Percentiles rank a stretch among this genome's conserved stretches.
Conservation (phyloP, 202 grass and related monocot species). For the Digitaria exilis region DNA sequence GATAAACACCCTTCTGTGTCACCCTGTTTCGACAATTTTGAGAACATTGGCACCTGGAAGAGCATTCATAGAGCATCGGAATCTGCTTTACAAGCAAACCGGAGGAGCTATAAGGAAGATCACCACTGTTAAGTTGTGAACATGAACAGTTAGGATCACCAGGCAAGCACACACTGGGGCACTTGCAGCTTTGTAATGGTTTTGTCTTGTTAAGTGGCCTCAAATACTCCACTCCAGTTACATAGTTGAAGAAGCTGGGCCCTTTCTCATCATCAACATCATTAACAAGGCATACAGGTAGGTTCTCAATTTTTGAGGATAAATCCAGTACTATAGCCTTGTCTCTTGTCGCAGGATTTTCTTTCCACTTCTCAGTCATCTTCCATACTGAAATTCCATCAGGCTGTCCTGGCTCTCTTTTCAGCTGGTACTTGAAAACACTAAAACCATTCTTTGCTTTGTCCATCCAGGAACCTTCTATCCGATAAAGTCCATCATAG, state of each 20-base stretch:
- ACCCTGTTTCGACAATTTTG: conserved; percentile 69
- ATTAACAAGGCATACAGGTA: conserved; percentile 75
- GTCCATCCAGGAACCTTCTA: conserved; percentile 65
- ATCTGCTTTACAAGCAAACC: conserved; percentile 52
- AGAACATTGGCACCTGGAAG: conserved; percentile 50
- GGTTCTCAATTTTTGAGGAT: conserved; percentile 45
- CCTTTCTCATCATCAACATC: conserved; percentile 53
- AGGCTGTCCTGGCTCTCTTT: conserved; percentile 64
- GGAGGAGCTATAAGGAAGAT: conserved; percentile 55
- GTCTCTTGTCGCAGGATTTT: conserved; percentile 64
- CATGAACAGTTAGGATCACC: conserved; percentile 61
- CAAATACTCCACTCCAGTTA: conserved; percentile 39
- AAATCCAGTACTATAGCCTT: conserved; percentile 19
- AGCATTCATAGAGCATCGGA: conserved; percentile 66
- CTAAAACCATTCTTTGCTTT: conserved; percentile 56
- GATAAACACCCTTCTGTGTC: conserved; percentile 60
- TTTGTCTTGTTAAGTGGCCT: conserved; percentile 33
- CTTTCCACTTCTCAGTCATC: conserved; percentile 80
- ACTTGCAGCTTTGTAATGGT: conserved; percentile 55
- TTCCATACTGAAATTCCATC: conserved; percentile 80
- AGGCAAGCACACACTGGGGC: conserved; percentile 64
- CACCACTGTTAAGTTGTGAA: conserved; percentile 48
- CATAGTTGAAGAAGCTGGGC: conserved; percentile 61
- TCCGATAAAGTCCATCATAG: conserved; percentile 75
- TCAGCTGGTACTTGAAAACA: conserved; percentile 76